Evolutionary conservation across 1,284 basidiomycete species (phyloP), one percentile per base, ranked within the genome.

Genomic region (Heterobasidion occidentale): DNA sequence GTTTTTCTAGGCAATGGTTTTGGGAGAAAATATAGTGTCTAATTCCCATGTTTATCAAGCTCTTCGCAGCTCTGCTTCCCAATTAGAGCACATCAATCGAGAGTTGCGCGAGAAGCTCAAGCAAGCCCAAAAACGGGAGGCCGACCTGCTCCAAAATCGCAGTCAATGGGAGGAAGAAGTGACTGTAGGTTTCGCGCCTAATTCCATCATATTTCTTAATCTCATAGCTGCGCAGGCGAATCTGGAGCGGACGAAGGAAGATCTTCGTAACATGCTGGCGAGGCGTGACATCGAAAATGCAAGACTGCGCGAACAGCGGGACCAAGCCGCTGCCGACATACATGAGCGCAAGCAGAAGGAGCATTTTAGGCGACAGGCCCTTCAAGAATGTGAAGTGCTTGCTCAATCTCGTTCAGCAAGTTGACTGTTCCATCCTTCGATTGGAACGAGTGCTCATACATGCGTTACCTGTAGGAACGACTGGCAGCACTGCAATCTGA

Each of bases 231-330:
- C 19, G 27, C 46, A 48, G 67, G 45, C 35, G 11, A 56, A 53
- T 50, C 15, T 33, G 36, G 46, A 27, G 9, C 27, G 15, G 2
- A 46, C 46, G 3, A 19, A 33, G n/a, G 53, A 35, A 15, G 53
- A 54, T 27, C 33, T 45, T 7, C 34, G 44, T 11, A 49, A 20
- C 14, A 11, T 38, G 12, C 33, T 47, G 6, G 15, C 34, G 9
- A 88, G 86, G 65, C 83, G 87, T 53, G 90, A 95, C 64, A 70
- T 74, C 1, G 93, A 97, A 61, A 79, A 86, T 57, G 74, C 79
- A 15, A 83, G 94, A 49, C 75, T 97, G 36, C 83, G 94, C 33
- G 88, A 89, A 51, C 80, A 88, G 61, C 83, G 94, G 44, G 93
- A 97, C 65, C 89, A 92, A 59, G 74, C 81, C 49, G 71, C 73